Conservation (phyloP, 805 yeast genomes). For the Candida methanosorbosa region DNA sequence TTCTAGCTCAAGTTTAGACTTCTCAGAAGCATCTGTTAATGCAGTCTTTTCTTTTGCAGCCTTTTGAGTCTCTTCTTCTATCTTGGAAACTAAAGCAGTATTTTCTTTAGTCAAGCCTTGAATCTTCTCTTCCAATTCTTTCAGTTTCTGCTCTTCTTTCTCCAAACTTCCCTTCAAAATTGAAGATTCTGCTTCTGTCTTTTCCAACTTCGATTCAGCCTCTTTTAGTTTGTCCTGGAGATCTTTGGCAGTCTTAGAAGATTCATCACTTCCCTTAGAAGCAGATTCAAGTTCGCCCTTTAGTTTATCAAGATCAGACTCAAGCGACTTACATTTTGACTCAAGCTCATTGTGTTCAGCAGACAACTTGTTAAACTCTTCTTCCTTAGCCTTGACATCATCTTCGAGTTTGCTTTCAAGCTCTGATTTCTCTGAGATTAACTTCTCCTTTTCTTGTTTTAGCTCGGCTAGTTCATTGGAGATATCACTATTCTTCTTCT, state of each 20-base stretch:
- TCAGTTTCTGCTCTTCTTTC: too few species aligned
- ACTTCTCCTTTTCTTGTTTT: background rate
- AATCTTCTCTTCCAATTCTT: too few species aligned
- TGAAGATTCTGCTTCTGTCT: too few species aligned
- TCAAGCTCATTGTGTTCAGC: background rate
- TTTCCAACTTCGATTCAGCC: too few species aligned
- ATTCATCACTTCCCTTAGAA: too few species aligned
- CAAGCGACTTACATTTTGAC: background rate
- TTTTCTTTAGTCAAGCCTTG: too few species aligned
- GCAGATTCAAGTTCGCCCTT: background rate
- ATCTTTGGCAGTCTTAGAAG: too few species aligned
- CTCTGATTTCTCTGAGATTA: background rate
- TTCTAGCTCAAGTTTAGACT: background rate
- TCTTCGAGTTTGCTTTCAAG: background rate
- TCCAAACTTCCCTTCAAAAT: too few species aligned
- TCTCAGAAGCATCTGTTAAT: background rate
- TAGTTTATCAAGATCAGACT: background rate
- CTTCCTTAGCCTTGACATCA: background rate
- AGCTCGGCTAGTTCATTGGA: background rate
- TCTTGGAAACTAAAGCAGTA: too few species aligned
- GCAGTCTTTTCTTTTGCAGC: too few species aligned
- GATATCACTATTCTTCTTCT: background rate
- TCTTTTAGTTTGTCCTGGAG: too few species aligned
- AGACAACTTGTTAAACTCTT: conserved; percentile 3
- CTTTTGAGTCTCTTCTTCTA: too few species aligned